Percentiles rank a stretch among this genome's conserved stretches.
These are phyloP conservation scores for Colletotrichum tanaceti DNA, from an alignment of 2,329 filamentous ascomycete species.

Conservation along the genomic window DNA sequence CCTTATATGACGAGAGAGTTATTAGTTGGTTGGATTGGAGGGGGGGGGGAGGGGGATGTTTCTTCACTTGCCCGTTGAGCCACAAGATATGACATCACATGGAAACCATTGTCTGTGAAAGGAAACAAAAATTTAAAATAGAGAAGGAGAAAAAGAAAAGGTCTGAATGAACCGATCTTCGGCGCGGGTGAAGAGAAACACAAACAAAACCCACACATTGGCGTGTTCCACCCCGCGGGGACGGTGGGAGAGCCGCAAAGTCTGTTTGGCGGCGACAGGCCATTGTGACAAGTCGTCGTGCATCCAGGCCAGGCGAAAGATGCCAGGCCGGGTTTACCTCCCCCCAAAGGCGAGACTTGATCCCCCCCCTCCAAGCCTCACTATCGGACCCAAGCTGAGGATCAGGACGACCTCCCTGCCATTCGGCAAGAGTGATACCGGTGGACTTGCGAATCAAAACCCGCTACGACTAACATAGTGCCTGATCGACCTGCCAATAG, in stretches of 20 bases:
- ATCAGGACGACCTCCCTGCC: no score
- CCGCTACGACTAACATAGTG: background rate
- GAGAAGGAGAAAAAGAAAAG: background rate
- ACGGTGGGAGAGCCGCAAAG: no score
- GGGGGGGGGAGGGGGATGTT: no score
- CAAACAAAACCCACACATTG: no score
- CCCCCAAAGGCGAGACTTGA: background rate
- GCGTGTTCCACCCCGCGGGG: no score
- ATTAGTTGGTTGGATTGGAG: background rate
- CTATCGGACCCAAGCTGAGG: no score
- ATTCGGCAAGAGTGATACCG: constrained; percentile 30
- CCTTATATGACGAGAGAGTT: constrained; percentile 4
- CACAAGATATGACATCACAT: constrained; percentile 13
- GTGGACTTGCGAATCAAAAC: constrained; percentile 14
- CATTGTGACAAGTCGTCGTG: no score
- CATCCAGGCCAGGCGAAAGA: background rate
- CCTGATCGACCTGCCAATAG: constrained; percentile 24
- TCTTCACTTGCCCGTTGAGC: background rate
- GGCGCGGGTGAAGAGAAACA: background rate
- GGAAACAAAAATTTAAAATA: no score
- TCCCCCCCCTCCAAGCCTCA: no score
- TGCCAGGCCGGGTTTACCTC: background rate
- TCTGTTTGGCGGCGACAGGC: no score
- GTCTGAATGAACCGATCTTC: background rate
- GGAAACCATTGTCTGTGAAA: background rate